phyloP scores from a whole-genome alignment of 495 filamentous ascomycete genomes.

The Daldinia grandis region DNA sequence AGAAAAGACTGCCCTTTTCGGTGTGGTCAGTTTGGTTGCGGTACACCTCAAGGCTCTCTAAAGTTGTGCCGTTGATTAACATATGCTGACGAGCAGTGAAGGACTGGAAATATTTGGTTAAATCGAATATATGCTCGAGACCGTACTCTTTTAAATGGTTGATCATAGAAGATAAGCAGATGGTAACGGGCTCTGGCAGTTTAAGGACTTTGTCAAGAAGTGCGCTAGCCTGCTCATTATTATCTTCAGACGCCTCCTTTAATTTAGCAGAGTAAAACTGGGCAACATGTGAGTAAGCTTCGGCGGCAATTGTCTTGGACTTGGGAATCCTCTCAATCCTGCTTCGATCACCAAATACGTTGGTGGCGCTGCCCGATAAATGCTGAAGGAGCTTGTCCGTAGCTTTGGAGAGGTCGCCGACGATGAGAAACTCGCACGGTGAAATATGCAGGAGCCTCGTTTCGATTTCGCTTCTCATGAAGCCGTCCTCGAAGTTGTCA shows the following conservation, averaged over 20 bases:
- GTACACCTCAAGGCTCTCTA: slow-evolving; percentile 95
- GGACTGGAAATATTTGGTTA: slow-evolving; percentile 97
- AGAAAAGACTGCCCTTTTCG: slow-evolving; percentile 90
- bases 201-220: slow-evolving; percentile 87
- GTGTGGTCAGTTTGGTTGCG: slow-evolving; percentile 91
- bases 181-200: slow-evolving; percentile 83
- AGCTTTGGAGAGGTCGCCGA: slow-evolving; percentile 89
- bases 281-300: slow-evolving; percentile 87
- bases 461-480: slow-evolving; percentile 97
- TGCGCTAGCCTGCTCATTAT: slow-evolving; percentile 58
- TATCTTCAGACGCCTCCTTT: slow-evolving; percentile 57
- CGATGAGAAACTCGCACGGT: slow-evolving; percentile 95
- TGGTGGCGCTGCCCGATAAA: slow-evolving; percentile 83
- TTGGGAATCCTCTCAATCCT: slow-evolving; percentile 82
- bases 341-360: slow-evolving; percentile 90
- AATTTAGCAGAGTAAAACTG: slow-evolving; percentile 93
- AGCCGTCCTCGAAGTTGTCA: slow-evolving; percentile 96
- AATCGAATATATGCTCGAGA: slow-evolving; percentile 92
- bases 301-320: slow-evolving; percentile 81
- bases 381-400: slow-evolving; percentile 94
- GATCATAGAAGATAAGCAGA: slow-evolving; percentile 97
- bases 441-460: slow-evolving; percentile 93
- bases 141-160: slow-evolving; percentile 92
- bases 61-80: slow-evolving; percentile 93
- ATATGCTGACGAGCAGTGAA: slow-evolving; percentile 96